phyloP scores from a whole-genome alignment of 805 yeast species.

The Candida lessepsii region DNA sequence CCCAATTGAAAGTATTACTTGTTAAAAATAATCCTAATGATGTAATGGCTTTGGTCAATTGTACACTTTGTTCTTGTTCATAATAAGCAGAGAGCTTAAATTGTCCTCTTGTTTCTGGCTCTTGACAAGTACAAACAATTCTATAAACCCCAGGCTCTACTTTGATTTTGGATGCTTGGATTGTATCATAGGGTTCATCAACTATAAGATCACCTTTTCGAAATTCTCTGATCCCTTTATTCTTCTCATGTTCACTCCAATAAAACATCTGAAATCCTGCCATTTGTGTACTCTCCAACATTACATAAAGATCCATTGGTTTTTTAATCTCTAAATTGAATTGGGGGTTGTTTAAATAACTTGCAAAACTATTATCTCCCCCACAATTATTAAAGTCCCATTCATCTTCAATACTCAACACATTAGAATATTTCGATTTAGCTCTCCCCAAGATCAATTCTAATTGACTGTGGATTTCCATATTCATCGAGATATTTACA shows the following conservation, averaged over 20 bases:
- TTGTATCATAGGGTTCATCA: conserved; percentile 34
- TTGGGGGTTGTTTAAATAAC: conserved; percentile 57
- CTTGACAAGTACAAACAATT: conserved; percentile 47
- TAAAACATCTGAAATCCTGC: conserved; percentile 46
- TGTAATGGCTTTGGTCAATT: background rate
- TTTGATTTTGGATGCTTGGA: conserved; percentile 18
- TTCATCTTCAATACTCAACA: conserved; percentile 27
- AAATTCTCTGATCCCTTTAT: conserved; percentile 21
- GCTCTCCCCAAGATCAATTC: conserved; percentile 29
- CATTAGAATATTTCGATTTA: conserved; percentile 18
- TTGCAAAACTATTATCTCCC: conserved; percentile 51
- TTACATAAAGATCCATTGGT: conserved; percentile 18
- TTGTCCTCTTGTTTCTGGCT: conserved; percentile 23
- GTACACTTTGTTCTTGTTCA: background rate
- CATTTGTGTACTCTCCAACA: conserved; percentile 21
- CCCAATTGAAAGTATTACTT: conserved; percentile 33
- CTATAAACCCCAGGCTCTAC: conserved; percentile 41
- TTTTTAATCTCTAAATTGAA: conserved; percentile 28
- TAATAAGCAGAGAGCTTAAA: conserved; percentile 27
- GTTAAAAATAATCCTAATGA: conserved; percentile 35
- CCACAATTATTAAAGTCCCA: conserved; percentile 52
- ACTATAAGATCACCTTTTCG: conserved; percentile 29
- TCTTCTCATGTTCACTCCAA: conserved; percentile 24
- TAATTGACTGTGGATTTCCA: conserved; percentile 28
- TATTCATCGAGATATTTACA: conserved; percentile 26